A percentile compares a stretch with the other conserved stretches of the same genome.
These are phyloP conservation scores for Chalciporus chontae DNA, from an alignment of 768 basidiomycete species.

Conservation along the genomic window DNA sequence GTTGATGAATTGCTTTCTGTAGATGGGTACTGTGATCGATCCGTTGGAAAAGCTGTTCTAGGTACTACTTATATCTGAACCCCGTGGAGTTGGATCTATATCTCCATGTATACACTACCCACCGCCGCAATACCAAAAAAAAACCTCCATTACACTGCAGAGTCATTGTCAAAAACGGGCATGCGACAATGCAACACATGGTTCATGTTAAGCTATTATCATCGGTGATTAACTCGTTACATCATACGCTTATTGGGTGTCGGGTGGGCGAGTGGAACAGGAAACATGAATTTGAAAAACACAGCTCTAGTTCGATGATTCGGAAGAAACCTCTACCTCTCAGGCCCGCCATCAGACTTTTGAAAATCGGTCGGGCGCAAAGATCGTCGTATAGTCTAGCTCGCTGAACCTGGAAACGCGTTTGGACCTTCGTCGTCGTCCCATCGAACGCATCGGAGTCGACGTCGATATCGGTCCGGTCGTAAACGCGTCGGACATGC, in stretches of 20 bases:
- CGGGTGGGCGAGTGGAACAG: not conserved
- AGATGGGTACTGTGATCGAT: slow-evolving; percentile 72
- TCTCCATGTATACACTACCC: slow-evolving; percentile 1
- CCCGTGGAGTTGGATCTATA: not conserved
- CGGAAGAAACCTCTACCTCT: not conserved
- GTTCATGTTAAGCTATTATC: not conserved
- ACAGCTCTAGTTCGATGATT: slow-evolving; percentile 5
- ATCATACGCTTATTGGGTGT: not conserved
- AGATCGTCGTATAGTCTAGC: not conserved
- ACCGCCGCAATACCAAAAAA: not conserved
- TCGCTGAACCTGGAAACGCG: not conserved
- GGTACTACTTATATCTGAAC: not conserved
- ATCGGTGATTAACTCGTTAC: slow-evolving; percentile 3
- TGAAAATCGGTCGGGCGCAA: not conserved
- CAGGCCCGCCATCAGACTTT: too few species aligned
- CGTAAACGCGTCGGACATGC: not conserved
- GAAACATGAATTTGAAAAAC: not conserved
- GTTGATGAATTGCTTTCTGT: slow-evolving; percentile 6
- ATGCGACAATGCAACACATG: not conserved
- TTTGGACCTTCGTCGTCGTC: slow-evolving; percentile 6
- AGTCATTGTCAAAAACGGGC: not conserved
- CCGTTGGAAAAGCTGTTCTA: slow-evolving; percentile 56
- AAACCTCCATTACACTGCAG: not conserved
- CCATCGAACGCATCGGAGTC: not conserved
- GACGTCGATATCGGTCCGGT: slow-evolving; percentile 7